phyloP scores from a whole-genome alignment of 176 grass and related monocot genomes.

The Musa acuminata region DNA sequence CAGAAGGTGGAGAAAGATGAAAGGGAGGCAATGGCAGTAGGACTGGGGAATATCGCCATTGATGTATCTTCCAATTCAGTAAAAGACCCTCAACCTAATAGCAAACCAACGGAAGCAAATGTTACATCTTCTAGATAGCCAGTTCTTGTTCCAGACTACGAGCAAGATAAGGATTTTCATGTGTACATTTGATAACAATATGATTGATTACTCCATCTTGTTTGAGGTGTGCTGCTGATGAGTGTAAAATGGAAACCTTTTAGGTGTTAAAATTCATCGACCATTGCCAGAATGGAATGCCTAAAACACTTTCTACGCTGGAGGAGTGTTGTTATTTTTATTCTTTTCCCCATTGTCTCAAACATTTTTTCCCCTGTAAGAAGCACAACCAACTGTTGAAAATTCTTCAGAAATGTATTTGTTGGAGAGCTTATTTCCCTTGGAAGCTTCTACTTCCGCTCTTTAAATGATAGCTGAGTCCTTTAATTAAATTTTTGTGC shows the following conservation, averaged over 20 bases:
- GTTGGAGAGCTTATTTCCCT: not conserved
- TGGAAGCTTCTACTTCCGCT: not conserved
- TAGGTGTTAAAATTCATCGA: not conserved
- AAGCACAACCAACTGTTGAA: too few species aligned
- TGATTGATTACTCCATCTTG: not conserved
- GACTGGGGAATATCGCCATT: constrained; percentile 78
- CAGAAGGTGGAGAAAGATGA: constrained; percentile 64
- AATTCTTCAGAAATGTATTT: too few species aligned
- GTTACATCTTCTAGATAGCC: constrained; percentile 56
- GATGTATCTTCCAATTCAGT: constrained; percentile 34
- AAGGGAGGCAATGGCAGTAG: constrained; percentile 64
- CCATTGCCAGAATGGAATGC: not conserved
- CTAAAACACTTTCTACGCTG: not conserved
- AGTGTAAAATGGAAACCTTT: not conserved
- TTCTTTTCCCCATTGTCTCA: not conserved
- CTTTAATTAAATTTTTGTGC: not conserved
- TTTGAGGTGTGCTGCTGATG: not conserved
- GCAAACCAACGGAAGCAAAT: constrained; percentile 31
- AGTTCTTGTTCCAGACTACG: not conserved
- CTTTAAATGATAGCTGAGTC: not conserved
- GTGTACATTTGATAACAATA: not conserved
- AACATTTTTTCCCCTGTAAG: not conserved
- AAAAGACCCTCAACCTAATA: constrained; percentile 26
- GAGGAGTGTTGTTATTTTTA: not conserved
- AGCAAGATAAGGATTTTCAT: not conserved